Evolutionary conservation across 73 alveolate genomes (phyloP).

Genomic region (Durusdinium trenchii): DNA sequence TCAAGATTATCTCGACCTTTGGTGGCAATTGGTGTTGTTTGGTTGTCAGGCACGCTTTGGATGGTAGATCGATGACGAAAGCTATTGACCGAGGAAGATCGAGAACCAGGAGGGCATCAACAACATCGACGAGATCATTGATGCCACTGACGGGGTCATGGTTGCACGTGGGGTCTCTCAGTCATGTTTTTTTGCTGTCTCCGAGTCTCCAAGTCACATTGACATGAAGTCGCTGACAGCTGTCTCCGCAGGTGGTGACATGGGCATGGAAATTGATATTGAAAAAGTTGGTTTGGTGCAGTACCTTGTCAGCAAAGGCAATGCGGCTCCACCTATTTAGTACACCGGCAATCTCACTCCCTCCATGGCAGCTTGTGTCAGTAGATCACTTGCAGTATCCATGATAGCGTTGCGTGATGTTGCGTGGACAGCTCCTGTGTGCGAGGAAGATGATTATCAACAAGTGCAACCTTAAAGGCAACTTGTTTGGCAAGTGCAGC

Average conservation of each 20-base stretch:
- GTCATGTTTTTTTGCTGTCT: not conserved
- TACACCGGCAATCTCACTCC: not conserved
- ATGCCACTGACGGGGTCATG: constrained; percentile 99
- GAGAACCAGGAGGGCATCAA: constrained; percentile 99
- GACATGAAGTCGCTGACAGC: not conserved
- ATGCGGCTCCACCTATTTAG: too few species aligned
- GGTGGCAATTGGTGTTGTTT: not conserved
- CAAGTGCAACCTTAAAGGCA: constrained; percentile 81
- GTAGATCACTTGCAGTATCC: not conserved
- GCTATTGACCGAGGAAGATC: constrained; percentile 98
- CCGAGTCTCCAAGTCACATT: not conserved
- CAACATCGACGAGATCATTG: constrained; percentile 99
- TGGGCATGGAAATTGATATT: constrained; percentile 99
- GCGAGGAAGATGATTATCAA: constrained; percentile 80
- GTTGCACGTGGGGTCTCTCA: constrained; percentile 97
- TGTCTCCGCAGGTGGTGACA: constrained; percentile 98
- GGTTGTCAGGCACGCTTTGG: not conserved
- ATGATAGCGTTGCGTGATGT: not conserved
- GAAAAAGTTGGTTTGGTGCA: constrained; percentile 99
- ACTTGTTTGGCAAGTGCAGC: not conserved
- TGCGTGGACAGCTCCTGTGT: not conserved
- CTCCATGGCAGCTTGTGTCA: not conserved
- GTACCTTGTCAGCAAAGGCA: constrained; percentile 94
- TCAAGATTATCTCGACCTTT: constrained; percentile 97
- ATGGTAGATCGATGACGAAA: not conserved